Evolutionary conservation across 1,139 yeast genomes (phyloP).

Genomic region (Yamadazyma songkhlaensis): DNA sequence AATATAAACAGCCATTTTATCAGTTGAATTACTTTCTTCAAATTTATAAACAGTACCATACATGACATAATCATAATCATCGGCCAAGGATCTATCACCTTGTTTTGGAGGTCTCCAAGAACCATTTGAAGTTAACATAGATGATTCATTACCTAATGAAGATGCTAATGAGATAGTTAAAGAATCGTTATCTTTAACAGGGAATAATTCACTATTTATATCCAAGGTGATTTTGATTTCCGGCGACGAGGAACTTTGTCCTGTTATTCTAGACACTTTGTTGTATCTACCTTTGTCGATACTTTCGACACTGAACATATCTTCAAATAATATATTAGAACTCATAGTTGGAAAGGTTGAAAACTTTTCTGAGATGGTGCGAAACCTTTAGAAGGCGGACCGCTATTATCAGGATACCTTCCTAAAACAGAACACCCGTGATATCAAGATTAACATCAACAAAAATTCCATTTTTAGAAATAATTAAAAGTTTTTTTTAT

Average conservation of each 20-base stretch:
- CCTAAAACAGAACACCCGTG: not conserved
- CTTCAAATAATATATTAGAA: slow-evolving; percentile 73
- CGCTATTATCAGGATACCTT: not conserved
- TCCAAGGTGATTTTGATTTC: slow-evolving; percentile 88
- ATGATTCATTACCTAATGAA: slow-evolving; percentile 59
- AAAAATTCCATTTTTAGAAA: slow-evolving; percentile 2
- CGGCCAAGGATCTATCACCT: slow-evolving; percentile 84
- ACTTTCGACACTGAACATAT: slow-evolving; percentile 82
- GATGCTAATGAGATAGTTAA: slow-evolving; percentile 88
- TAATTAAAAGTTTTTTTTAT: not conserved
- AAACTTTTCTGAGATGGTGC: slow-evolving; percentile 6
- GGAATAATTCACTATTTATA: slow-evolving; percentile 89
- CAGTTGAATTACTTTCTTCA: slow-evolving; percentile 78
- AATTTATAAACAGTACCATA: slow-evolving; percentile 97
- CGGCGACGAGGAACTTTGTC: slow-evolving; percentile 77
- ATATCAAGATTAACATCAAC: not conserved
- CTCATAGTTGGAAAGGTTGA: slow-evolving; percentile 23
- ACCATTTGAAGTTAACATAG: slow-evolving; percentile 57
- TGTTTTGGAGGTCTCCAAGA: slow-evolving; percentile 93
- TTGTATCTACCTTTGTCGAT: slow-evolving; percentile 90
- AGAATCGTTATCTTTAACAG: slow-evolving; percentile 74
- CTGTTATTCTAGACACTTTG: slow-evolving; percentile 87
- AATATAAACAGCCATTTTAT: slow-evolving; percentile 79
- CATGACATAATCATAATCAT: slow-evolving; percentile 98
- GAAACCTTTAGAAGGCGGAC: not conserved